Evolutionary conservation across 2,329 filamentous ascomycete species (phyloP).

Genomic region (Penicillium crustosum): DNA sequence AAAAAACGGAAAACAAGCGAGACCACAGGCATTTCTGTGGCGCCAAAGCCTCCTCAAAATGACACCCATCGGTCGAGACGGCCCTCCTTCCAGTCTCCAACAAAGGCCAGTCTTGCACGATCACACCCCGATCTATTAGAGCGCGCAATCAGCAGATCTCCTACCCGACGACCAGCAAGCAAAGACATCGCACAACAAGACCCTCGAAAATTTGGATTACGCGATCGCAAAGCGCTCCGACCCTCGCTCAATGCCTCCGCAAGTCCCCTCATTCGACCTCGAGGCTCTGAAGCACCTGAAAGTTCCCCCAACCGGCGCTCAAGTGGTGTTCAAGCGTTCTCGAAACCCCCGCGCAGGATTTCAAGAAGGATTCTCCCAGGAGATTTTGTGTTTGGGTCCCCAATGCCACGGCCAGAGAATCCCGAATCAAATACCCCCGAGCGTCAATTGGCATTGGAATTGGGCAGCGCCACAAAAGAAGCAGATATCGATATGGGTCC

Average conservation of each 20-base stretch:
- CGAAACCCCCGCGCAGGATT: slow-evolving; percentile 38
- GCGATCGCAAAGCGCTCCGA: slow-evolving; percentile 39
- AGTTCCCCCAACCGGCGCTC: slow-evolving; percentile 30
- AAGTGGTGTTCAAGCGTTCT: slow-evolving; percentile 37
- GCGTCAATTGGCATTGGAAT: slow-evolving; percentile 34
- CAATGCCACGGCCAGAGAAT: slow-evolving; percentile 15
- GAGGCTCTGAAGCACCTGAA: slow-evolving; percentile 14
- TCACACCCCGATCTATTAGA: slow-evolving; percentile 60
- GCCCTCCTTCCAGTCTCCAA: slow-evolving; percentile 67
- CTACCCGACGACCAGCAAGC: slow-evolving; percentile 30
- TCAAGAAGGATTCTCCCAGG: slow-evolving; percentile 35
- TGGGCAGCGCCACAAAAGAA: slow-evolving; percentile 33
- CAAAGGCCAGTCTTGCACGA: slow-evolving; percentile 62
- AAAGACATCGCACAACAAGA: slow-evolving; percentile 19
- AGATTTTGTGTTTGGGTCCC: slow-evolving; percentile 33
- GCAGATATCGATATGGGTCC: slow-evolving; percentile 19
- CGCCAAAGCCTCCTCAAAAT: slow-evolving; percentile 32
- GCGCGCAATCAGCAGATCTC: slow-evolving; percentile 44
- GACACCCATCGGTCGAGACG: slow-evolving; percentile 38
- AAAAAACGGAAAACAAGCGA: slow-evolving; percentile 66
- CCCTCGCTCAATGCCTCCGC: slow-evolving; percentile 34
- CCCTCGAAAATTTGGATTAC: slow-evolving; percentile 31
- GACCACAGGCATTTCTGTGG: slow-evolving; percentile 47
- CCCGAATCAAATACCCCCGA: slow-evolving; percentile 29
- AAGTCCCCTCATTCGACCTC: slow-evolving; percentile 26